A percentile compares a stretch with the other conserved stretches of the same genome.
Evolutionary conservation across 495 filamentous ascomycete genomes (phyloP).

Genomic region (Sabuloglossum arenarium): DNA sequence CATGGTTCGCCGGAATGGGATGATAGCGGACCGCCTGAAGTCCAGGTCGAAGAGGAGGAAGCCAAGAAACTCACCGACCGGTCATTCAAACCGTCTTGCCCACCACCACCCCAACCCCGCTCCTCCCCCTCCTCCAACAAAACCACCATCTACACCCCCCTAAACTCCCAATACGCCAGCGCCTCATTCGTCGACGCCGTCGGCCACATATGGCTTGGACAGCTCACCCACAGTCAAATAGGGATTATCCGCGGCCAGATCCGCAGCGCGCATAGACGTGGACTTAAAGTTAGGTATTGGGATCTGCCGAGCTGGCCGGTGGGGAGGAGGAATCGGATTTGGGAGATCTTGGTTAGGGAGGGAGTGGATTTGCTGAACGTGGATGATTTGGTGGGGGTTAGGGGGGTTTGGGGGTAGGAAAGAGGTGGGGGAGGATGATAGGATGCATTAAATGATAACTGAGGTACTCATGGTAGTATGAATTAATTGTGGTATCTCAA

Average conservation of each 20-base stretch:
- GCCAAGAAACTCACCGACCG: slow-evolving; percentile 3
- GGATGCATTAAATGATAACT: too few relatives aligned
- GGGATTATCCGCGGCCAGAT: slow-evolving; percentile 40
- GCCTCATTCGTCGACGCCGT: slow-evolving; percentile 25
- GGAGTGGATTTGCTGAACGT: slow-evolving; percentile 58
- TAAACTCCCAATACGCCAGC: slow-evolving; percentile 34
- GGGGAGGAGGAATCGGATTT: slow-evolving; percentile 49
- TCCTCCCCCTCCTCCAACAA: not conserved
- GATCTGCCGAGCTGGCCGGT: slow-evolving; percentile 57
- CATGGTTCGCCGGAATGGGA: slow-evolving; percentile 1
- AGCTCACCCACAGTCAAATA: slow-evolving; percentile 30
- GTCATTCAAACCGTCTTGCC: not conserved
- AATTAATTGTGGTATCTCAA: too few relatives aligned
- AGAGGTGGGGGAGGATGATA: too few relatives aligned
- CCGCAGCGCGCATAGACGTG: slow-evolving; percentile 42
- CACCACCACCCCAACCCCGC: not conserved
- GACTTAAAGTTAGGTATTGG: slow-evolving; percentile 63
- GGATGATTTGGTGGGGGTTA: slow-evolving; percentile 35
- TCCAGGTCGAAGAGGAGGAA: slow-evolving; percentile 7
- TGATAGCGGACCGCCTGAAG: slow-evolving; percentile 4
- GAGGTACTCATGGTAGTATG: too few relatives aligned
- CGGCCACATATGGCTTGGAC: slow-evolving; percentile 24
- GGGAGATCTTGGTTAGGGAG: slow-evolving; percentile 48
- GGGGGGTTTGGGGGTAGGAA: not conserved
- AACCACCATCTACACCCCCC: slow-evolving; percentile 17